phyloP scores from a whole-genome alignment of 2,329 filamentous ascomycete genomes.

The Aspergillus flavus region DNA sequence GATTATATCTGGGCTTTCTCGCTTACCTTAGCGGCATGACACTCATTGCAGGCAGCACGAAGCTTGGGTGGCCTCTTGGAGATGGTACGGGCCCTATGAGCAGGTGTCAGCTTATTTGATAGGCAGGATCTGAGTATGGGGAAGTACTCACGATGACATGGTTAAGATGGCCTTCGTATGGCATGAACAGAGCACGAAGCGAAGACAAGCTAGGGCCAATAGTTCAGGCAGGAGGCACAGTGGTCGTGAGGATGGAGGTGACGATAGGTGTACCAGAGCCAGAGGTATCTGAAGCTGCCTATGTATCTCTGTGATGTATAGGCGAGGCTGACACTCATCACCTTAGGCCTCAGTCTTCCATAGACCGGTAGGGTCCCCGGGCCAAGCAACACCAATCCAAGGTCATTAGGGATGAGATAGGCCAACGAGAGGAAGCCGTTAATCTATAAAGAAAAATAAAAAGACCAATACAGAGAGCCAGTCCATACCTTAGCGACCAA shows the following conservation, averaged over 20 bases:
- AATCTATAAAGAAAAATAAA: neutral
- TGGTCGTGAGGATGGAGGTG: neutral
- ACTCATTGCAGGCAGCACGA: constrained; percentile 20
- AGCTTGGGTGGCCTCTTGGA: constrained; percentile 20
- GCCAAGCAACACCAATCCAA: constrained; percentile 2
- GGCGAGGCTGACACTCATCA: constrained; percentile 3
- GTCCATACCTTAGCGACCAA: neutral
- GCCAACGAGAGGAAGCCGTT: neutral
- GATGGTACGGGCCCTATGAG: constrained; percentile 1
- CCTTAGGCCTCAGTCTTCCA: neutral
- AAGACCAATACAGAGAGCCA: neutral
- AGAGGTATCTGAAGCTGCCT: neutral
- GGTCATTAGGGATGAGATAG: neutral
- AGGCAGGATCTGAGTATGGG: neutral
- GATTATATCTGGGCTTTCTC: neutral
- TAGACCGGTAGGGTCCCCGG: neutral
- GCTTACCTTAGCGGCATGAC: constrained; percentile 19
- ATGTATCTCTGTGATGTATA: constrained; percentile 5
- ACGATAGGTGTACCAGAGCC: constrained; percentile 1
- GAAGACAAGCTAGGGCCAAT: constrained; percentile 2
- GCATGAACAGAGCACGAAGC: neutral
- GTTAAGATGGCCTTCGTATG: neutral
- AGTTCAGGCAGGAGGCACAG: neutral
- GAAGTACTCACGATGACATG: constrained; percentile 12
- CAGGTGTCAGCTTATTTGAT: constrained; percentile 7